phyloP scores from a whole-genome alignment of 345 rosid genomes.

The Gossypium herbaceum region DNA sequence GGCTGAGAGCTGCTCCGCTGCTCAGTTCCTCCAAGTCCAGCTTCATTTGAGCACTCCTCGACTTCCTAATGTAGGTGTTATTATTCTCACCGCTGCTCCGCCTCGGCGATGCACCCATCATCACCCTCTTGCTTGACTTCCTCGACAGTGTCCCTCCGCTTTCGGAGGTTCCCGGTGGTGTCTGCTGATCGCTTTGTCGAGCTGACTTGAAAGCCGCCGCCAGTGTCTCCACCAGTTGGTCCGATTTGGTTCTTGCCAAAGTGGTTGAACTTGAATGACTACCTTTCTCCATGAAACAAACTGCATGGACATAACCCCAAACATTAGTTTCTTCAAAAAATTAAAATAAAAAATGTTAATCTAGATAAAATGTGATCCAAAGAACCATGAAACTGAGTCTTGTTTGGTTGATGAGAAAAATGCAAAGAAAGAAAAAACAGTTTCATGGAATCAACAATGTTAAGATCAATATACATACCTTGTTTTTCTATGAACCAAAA shows the following conservation, averaged over 20 bases:
- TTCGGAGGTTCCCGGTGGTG: constrained; percentile 22
- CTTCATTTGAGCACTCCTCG: constrained; percentile 81
- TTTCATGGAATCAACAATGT: background rate
- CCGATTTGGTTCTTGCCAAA: constrained; percentile 73
- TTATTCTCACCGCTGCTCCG: constrained; percentile 44
- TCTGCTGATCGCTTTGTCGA: constrained; percentile 17
- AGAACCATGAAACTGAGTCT: background rate
- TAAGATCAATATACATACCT: background rate
- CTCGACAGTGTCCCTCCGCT: constrained; percentile 44
- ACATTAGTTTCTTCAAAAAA: background rate
- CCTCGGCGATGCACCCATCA: constrained; percentile 64
- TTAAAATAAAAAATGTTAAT: background rate
- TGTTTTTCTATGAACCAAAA: background rate
- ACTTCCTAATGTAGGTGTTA: constrained; percentile 72
- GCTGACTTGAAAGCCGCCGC: constrained; percentile 79
- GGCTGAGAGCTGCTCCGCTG: constrained; percentile 86
- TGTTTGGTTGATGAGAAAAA: constrained; percentile 4
- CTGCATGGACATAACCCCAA: background rate
- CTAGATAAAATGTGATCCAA: background rate
- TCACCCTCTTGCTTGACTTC: constrained; percentile 62
- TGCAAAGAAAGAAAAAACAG: background rate
- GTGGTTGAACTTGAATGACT: constrained; percentile 30
- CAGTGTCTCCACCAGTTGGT: constrained; percentile 62
- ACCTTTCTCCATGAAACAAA: constrained; percentile 42
- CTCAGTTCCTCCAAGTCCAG: constrained; percentile 67